Evolutionary conservation across 805 yeast genomes (phyloP), one percentile per base, ranked within the genome.

Genomic region (Lipomyces mesembrius): DNA sequence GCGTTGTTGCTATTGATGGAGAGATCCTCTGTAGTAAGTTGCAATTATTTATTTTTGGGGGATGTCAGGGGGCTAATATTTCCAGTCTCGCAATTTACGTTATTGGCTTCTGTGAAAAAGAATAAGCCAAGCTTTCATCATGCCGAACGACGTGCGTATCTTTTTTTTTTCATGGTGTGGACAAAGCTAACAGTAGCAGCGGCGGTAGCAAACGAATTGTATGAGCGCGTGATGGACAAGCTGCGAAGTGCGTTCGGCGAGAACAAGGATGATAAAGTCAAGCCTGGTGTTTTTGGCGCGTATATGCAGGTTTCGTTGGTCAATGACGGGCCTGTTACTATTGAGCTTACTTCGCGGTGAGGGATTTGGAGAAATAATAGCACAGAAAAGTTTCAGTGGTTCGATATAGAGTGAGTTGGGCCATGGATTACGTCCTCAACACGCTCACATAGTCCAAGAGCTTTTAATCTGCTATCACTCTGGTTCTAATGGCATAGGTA

Each of bases 261-360:
- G 67, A 71, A 73, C n/a, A 90, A 90, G 0, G 83, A 81, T 0
- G 87, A 82, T 0, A 85, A 85, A 58, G 96, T 92, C 2, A 83
- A 88, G 70, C 97, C 93, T 73, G 99, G 99, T 2, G 82, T 85
- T 63, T 95, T 95, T 76, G 99, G 98, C 0, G 98, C 94, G 11
- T 91, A 94, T 97, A 95, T 95, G 99, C 96, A 91, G 70, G 97
- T 96, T 17, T 84, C 84, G 0, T 78, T 94, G 67, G 86, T 88
- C 14, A 95, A 95, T 74, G 98, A 94, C 74, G 98, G 98, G 0
- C 98, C 98, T 0, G 92, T 91, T 0, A 94, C 98, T 0, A 88
- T 94, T 39, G 84, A 88, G 25, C 84, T 89, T 22, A n/a, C 63
- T 4, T 52, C 69, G 12, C 52, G 32, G 25, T 62, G 62, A 39